Evolutionary conservation across 257 asterid species (phyloP), one percentile per base, ranked within the genome.

Genomic region (Paulownia fortunei): DNA sequence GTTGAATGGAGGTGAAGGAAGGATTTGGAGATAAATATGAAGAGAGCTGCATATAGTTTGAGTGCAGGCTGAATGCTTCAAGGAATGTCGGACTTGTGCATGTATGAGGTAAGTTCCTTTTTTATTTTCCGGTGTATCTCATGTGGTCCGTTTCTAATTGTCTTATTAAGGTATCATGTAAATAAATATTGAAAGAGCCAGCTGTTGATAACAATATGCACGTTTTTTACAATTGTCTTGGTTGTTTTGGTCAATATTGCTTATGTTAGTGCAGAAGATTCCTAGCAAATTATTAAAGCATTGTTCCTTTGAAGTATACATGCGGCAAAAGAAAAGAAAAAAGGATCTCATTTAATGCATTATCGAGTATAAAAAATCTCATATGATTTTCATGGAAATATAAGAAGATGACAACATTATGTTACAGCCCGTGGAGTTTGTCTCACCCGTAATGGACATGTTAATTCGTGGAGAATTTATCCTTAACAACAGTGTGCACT

Each of bases 41-140:
- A 69, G 84, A 80, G 54, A 75, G 73, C 64, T 62, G 78, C 85
- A 26, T 60, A 66, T 74, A 80, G 83, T 74, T 84, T 82, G 82
- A 74, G 87, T 80, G 79, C 92, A 49, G 89, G 92, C 52, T 86
- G 85, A 87, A 78, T 76, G 73, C 67, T 64, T 81, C 60, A 79
- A 84, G 89, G 87, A 79, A 92, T 90, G 96, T 82, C 94, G 76
- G 88, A 87, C 47, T 84, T 86, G 76, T 82, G 79, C 74, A 5
- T 76, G 47, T 85, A 85, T 26, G 88, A 87, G 87, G 97, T 89
- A 78, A 67, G 78, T 30, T 72, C 72, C 71, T 72, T 76, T 59
- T 18, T 69, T 36, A 12, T 51, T 73, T 27, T 23, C 52, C 36
- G 30, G 41, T 49, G 36, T 26, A 27, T 44, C 42, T 58, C 51